Evolutionary conservation across 768 basidiomycete genomes (phyloP).

Genomic region (Porpolomopsis calyptriformis): DNA sequence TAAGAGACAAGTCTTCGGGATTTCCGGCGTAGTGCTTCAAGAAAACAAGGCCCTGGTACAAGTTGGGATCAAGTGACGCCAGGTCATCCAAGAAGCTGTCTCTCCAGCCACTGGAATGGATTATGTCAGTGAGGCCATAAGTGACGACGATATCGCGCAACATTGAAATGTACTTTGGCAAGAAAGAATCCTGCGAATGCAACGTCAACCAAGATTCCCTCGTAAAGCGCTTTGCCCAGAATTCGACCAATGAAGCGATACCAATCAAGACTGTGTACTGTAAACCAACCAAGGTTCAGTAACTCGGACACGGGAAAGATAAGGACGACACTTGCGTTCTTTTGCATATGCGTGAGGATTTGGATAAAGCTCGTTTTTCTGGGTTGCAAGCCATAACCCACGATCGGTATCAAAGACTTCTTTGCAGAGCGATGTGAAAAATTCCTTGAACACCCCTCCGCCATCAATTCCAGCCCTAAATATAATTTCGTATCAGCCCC

Average conservation of each 20-base stretch:
- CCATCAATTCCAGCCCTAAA: constrained; percentile 85
- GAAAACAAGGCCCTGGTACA: constrained; percentile 87
- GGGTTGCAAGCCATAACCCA: constrained; percentile 86
- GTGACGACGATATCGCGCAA: neutral
- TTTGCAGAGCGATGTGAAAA: constrained; percentile 83
- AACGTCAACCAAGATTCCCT: constrained; percentile 90
- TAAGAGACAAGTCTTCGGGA: constrained; percentile 82
- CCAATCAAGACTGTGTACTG: constrained; percentile 83
- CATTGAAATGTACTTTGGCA: constrained; percentile 60
- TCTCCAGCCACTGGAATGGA: constrained; percentile 70
- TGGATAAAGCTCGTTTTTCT: constrained; percentile 90
- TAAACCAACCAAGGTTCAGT: neutral
- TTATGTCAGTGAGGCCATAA: neutral
- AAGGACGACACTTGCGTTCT: constrained; percentile 45
- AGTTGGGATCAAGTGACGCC: constrained; percentile 78
- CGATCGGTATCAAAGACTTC: constrained; percentile 94
- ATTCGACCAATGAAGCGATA: constrained; percentile 89
- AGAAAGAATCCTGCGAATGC: constrained; percentile 95
- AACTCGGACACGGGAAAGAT: neutral
- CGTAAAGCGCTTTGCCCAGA: constrained; percentile 92
- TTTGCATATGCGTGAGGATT: constrained; percentile 88
- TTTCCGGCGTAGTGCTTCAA: constrained; percentile 86
- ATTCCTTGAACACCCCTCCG: constrained; percentile 97
- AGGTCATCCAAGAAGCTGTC: constrained; percentile 91
- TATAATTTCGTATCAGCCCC: neutral